A percentile compares a stretch with the other conserved stretches of the same genome.
Evolutionary conservation across 331 rosid genomes (phyloP).

Genomic region (Malus hybrid): DNA sequence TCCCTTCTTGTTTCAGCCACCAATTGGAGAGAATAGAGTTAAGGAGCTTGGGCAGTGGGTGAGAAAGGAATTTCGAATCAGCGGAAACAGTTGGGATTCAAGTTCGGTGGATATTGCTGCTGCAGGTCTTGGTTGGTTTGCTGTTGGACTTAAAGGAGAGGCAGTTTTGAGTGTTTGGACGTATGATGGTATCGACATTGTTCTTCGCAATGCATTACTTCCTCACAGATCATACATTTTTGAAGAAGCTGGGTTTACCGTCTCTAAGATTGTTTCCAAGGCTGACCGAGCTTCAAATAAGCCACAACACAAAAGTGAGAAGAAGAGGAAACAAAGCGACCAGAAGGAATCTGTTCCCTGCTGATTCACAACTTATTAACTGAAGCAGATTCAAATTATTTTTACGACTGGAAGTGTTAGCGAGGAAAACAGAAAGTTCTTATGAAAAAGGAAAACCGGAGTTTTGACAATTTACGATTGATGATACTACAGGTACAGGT

Average conservation of each 20-base stretch:
- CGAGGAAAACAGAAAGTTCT: neutral
- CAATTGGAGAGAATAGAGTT: conserved; percentile 60
- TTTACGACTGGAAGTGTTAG: neutral
- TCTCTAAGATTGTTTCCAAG: conserved; percentile 73
- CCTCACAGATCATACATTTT: conserved; percentile 56
- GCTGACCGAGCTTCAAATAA: conserved; percentile 61
- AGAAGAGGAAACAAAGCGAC: conserved; percentile 28
- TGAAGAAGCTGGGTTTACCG: conserved; percentile 78
- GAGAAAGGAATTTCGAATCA: conserved; percentile 48
- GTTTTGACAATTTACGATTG: neutral
- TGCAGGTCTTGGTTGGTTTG: conserved; percentile 97
- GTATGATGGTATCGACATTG: conserved; percentile 73
- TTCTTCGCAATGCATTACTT: conserved; percentile 60
- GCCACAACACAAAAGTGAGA: conserved; percentile 24
- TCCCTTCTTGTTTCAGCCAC: conserved; percentile 56
- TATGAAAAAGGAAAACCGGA: neutral
- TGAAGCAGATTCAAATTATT: conserved; percentile 3
- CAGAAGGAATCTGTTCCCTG: conserved; percentile 15
- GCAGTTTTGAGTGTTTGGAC: conserved; percentile 74
- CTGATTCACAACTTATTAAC: conserved; percentile 14
- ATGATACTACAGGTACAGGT: neutral
- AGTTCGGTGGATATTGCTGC: conserved; percentile 77
- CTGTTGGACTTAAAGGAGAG: conserved; percentile 84
- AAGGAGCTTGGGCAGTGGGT: conserved; percentile 81
- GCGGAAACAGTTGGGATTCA: conserved; percentile 84